Base-by-base conservation (phyloP, 2,329 filamentous ascomycete genomes). In the Acephala macrosclerotiorum region DNA sequence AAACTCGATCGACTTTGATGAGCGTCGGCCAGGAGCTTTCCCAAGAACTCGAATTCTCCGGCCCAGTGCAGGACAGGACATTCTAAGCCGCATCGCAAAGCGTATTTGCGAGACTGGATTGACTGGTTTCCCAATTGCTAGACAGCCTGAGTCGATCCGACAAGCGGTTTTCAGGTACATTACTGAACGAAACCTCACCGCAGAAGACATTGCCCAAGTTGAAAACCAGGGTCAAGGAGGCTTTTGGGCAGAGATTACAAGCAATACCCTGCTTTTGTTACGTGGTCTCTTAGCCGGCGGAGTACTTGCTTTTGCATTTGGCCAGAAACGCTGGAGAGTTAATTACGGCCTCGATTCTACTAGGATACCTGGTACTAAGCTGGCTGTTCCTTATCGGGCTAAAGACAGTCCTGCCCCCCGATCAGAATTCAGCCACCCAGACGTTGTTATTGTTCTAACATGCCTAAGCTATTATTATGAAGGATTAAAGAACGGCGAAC, bases 381-480 rank as follows among this genome's bases (percentile, higher is more conserved):
- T 90, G 0, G 84, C 85, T 0, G 85, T 91, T 0, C 89, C 87
- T 0, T 91, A 83, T 68, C 79, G 79, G 11, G 87, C 86, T 0
- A 90, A 90, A 64, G 87, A 88, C 58, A 81, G 35, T 8, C 88
- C 87, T 0, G 79, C 84, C 0, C 75, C 80, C 0, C 80, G 84
- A 3, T 83, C 87, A 0, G 87, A 90, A 67, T 90, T 89, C 71
- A 87, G 86, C 16, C 87, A 90, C 40, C 85, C 87, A 0, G 88
- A 90, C 47, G 81, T 85, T 0, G 80, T 84, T 0, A 84, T 90
- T 20, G 63, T 82, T 0, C 74, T 90, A 0, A 90, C 88, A 0
- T 85, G 77, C 1, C 74, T 89, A 0, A 81, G 78, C 1, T 87
- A 84, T 72, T 91, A 87, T 66, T 85, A 87, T 59, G 78, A 78